phyloP scores from a whole-genome alignment of 225 moss, liverwort and hornwort species.

The Bryoerythrophyllum caledonicum region DNA sequence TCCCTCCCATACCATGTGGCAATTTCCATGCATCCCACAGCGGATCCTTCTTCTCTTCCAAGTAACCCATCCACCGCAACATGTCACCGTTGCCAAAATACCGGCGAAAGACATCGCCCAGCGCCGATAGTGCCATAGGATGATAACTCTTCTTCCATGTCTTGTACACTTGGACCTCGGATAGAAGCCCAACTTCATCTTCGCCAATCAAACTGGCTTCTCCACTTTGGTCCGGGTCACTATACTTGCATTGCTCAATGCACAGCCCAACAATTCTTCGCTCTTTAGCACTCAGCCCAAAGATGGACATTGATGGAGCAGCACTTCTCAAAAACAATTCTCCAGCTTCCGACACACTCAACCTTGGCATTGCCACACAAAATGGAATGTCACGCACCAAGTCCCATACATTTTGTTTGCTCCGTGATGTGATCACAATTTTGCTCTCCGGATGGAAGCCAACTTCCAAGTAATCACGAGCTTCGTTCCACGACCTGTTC shows the following conservation, averaged over 20 bases:
- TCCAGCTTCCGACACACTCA: neutral
- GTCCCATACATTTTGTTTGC: neutral
- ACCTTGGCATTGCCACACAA: neutral
- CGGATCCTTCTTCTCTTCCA: neutral
- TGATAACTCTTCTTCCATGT: neutral
- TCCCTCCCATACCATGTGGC: neutral
- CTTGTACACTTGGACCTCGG: neutral
- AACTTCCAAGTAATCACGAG: neutral
- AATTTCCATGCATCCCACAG: neutral
- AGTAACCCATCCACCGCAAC: neutral
- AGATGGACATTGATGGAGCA: slow-evolving; percentile 1
- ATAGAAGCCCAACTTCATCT: too few species aligned
- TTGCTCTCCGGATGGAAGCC: neutral
- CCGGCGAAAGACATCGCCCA: neutral
- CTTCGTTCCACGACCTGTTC: neutral
- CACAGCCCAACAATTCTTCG: neutral
- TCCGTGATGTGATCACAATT: neutral
- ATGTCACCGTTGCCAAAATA: neutral
- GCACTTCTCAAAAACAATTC: neutral
- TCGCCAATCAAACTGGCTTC: too few species aligned
- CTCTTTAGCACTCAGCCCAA: neutral
- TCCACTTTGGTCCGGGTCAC: too few species aligned
- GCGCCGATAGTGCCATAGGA: neutral
- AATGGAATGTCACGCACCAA: neutral
- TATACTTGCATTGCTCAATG: neutral